Base-by-base conservation (phyloP, 148 eudicot genomes). In the Camellia lanceoleosa region DNA sequence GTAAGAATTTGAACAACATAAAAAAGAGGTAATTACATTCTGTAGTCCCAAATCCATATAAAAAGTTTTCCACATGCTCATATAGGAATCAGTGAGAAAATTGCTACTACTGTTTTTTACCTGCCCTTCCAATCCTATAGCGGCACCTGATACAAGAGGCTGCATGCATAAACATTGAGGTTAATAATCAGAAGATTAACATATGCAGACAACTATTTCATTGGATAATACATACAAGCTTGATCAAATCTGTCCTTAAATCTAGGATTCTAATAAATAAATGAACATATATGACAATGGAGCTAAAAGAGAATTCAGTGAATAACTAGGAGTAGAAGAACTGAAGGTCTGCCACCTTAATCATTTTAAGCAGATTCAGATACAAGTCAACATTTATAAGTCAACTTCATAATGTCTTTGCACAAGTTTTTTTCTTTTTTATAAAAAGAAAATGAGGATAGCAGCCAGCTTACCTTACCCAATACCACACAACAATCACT, bases 71-170 rank as follows among this genome's bases (percentile, higher is more conserved):
- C 59, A 51, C 23, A 54, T 68, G 11, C 5, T 61, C 55, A 63
- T 52, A 71, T 7, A 7, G 13, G 0, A 75, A 55, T 23, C 23
- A 55, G 62, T 16, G 38, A 30, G 38, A 43, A 62, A 68, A 76
- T 3, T 18, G 70, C 61, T 77, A 42, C 1, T 62, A 15, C 9
- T 46, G 73, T 43, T 46, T 77, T 68, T 88, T 30, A 96, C 99
- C 99, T 96, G 99, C 14, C 99, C 99, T 84, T 96, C 99, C 69
- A 94, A 79, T 79, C 99, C 99, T 58, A 96, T 70, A 41, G 99
- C 99, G 81, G 99, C 99, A 84, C 99, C 99, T 79, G 99, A 96
- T 81, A 96, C 93, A 81, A 96, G 98, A 68, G 99, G 98, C 99
- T 96, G 87, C 89, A 89, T 44, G 79, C 74, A 86, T 15, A 30